These are phyloP conservation scores for Rhododendron mucronatum DNA, from an alignment of 148 eudicot species.

Conservation along the genomic window DNA sequence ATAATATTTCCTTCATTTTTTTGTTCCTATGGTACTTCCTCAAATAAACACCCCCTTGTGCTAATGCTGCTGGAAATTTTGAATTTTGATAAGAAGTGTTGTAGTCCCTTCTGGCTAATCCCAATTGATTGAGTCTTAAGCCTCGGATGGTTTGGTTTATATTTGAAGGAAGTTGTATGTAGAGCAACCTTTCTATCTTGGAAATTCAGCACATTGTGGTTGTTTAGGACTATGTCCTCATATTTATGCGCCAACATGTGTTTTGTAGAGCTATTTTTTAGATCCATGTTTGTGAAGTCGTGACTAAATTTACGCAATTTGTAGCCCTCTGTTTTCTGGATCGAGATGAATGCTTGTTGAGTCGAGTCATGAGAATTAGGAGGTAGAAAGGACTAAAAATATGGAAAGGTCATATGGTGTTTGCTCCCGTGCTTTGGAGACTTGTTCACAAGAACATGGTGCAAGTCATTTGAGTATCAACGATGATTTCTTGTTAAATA, in stretches of 20 bases:
- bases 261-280: no score
- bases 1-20: not conserved
- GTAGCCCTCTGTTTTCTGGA: not conserved
- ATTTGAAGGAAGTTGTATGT: not conserved
- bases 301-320: not conserved
- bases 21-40: not conserved
- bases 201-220: not conserved
- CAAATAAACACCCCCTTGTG: not conserved
- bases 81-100: not conserved
- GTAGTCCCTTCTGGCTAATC: not conserved
- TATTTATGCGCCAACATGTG: not conserved
- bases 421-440: not conserved
- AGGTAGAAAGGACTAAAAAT: not conserved
- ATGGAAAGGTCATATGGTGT: not conserved
- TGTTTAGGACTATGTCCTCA: not conserved
- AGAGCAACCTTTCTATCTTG: not conserved
- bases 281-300: not conserved
- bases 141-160: no score
- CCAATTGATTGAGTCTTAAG: no score
- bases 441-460: not conserved
- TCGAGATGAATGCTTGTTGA: not conserved
- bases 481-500: not conserved
- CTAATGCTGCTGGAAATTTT: not conserved
- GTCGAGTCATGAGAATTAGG: not conserved
- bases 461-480: not conserved